phyloP scores from a whole-genome alignment of 148 eudicot species.

The Polygonum aviculare region DNA sequence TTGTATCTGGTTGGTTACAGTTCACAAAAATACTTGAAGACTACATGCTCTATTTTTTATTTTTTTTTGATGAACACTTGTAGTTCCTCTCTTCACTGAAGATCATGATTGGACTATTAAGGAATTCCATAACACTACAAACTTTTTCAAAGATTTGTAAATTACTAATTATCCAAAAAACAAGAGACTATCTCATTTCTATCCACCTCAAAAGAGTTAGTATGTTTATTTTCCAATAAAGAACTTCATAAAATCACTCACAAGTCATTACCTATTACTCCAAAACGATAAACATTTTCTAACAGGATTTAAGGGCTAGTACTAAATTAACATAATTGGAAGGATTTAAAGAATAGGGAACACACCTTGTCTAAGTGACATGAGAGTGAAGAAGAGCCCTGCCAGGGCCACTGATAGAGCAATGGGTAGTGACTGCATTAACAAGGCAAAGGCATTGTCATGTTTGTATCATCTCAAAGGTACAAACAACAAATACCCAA shows the following conservation, averaged over 20 bases:
- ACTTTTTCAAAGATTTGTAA: too few relatives aligned
- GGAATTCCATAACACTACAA: too few relatives aligned
- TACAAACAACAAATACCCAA: not conserved
- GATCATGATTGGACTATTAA: too few relatives aligned
- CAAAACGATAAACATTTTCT: too few relatives aligned
- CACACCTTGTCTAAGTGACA: slow-evolving; percentile 76
- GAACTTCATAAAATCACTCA: too few relatives aligned
- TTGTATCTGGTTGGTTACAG: not conserved
- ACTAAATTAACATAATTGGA: not conserved
- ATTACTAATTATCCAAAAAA: too few relatives aligned
- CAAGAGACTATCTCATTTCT: too few relatives aligned
- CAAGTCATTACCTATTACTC: too few relatives aligned
- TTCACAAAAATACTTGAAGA: not conserved
- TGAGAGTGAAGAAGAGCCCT: slow-evolving; percentile 50
- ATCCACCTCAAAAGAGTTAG: too few relatives aligned
- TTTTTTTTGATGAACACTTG: not conserved
- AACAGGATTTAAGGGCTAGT: too few relatives aligned
- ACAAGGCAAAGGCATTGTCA: slow-evolving; percentile 6
- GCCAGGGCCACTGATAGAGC: slow-evolving; percentile 47
- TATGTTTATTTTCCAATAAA: too few relatives aligned
- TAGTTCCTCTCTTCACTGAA: too few relatives aligned
- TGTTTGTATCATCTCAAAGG: not conserved
- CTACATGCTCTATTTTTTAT: not conserved
- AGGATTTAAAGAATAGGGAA: not conserved
- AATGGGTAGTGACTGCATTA: slow-evolving; percentile 72